These are phyloP conservation scores for Isatis tinctoria DNA, from an alignment of 345 rosid genomes.

Conservation along the genomic window DNA sequence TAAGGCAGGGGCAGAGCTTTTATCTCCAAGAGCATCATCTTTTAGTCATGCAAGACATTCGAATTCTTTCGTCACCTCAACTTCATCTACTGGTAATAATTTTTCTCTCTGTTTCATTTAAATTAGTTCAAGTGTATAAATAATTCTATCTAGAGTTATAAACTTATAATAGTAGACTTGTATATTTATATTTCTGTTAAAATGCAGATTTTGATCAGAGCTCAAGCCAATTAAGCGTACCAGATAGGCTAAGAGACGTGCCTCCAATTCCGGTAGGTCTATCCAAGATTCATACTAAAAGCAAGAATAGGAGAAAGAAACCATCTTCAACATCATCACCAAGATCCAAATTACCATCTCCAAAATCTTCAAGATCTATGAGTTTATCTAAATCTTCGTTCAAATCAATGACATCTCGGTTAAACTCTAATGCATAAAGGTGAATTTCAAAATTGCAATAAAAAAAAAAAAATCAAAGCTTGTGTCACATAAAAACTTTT, in stretches of 20 bases:
- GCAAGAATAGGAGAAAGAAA: conserved; percentile 23
- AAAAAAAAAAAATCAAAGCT: not conserved
- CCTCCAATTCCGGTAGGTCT: conserved; percentile 22
- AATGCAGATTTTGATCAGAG: conserved; percentile 23
- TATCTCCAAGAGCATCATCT: conserved; percentile 46
- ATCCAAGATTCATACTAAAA: conserved; percentile 22
- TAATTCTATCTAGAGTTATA: not conserved
- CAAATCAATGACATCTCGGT: conserved; percentile 18
- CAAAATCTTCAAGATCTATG: conserved; percentile 20
- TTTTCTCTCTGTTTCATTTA: not conserved
- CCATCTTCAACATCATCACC: conserved; percentile 31
- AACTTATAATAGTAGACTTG: not conserved
- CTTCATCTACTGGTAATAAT: conserved; percentile 61
- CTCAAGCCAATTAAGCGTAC: conserved; percentile 12
- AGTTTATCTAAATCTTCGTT: conserved; percentile 17
- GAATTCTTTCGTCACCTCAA: conserved; percentile 38
- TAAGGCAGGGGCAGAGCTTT: conserved; percentile 53
- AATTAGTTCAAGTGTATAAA: not conserved
- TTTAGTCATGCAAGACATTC: conserved; percentile 47
- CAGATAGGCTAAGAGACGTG: conserved; percentile 19
- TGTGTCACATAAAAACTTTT: not conserved
- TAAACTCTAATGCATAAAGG: conserved; percentile 25
- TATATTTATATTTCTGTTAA: not conserved
- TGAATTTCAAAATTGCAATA: not conserved
- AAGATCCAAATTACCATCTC: conserved; percentile 27